A percentile compares a stretch with the other conserved stretches of the same genome.
phyloP scores from a whole-genome alignment of 2,329 filamentous ascomycete species.

The Beauveria pseudobassiana region DNA sequence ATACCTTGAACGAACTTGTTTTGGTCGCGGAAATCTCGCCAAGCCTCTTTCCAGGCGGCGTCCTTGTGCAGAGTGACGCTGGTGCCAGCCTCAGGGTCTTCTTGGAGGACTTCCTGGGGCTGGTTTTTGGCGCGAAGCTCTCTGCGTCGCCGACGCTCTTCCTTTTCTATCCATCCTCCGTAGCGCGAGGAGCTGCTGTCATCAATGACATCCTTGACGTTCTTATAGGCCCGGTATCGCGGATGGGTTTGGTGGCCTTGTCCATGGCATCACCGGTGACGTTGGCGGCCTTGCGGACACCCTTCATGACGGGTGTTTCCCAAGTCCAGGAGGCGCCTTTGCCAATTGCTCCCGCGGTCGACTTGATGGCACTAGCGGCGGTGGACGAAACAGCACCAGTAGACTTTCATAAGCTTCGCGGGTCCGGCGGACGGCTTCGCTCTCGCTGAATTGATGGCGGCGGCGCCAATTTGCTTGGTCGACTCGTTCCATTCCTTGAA shows the following conservation, averaged over 20 bases:
- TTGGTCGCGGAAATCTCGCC: constrained; percentile 87
- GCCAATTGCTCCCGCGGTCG: constrained; percentile 78
- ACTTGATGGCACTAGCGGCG: constrained; percentile 73
- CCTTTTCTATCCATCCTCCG: constrained; percentile 93
- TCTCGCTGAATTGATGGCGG: constrained; percentile 90
- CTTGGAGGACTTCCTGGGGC: constrained; percentile 57
- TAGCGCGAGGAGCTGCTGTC: constrained; percentile 95
- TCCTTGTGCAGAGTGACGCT: constrained; percentile 96
- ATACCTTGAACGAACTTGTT: constrained; percentile 83
- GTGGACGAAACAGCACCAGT: constrained; percentile 75
- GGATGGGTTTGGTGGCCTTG: constrained; percentile 88
- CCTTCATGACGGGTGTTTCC: constrained; percentile 91
- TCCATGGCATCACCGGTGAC: constrained; percentile 82
- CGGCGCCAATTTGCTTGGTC: constrained; percentile 86
- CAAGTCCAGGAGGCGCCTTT: constrained; percentile 94
- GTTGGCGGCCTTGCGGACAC: constrained; percentile 76
- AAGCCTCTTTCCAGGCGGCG: constrained; percentile 95
- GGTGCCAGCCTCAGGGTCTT: constrained; percentile 90
- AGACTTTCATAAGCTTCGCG: constrained; percentile 78
- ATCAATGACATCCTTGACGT: constrained; percentile 91
- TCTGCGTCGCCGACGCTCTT: constrained; percentile 76
- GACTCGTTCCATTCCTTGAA: constrained; percentile 98
- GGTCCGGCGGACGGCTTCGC: constrained; percentile 80
- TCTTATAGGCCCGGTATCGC: constrained; percentile 89
- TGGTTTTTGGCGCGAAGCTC: constrained; percentile 63